Percentiles rank a stretch among this genome's conserved stretches.
Conservation (phyloP, 371 early-diverging fungal genomes). For the Haplosporangium sp. region DNA sequence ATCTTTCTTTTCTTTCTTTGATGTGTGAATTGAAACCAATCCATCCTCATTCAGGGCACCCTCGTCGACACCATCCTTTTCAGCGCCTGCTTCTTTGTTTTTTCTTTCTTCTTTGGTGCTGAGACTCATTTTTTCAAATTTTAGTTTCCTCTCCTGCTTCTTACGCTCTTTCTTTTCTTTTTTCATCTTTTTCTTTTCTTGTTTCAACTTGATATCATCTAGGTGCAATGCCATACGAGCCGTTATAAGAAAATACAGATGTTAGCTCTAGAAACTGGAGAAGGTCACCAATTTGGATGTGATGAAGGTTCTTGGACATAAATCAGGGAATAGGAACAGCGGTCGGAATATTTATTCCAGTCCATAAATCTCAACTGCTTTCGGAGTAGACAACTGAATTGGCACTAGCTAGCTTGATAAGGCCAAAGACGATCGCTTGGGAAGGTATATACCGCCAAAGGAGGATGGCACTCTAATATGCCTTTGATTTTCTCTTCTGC, state of each 20-base stretch:
- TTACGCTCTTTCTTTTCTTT: slow-evolving; percentile 53
- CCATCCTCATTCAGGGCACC: slow-evolving; percentile 18
- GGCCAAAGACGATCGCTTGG: neutral
- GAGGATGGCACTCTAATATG: neutral
- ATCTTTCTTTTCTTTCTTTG: slow-evolving; percentile 26
- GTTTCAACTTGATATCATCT: slow-evolving; percentile 44
- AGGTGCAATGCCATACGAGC: neutral
- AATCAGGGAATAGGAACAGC: neutral
- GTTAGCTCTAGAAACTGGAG: neutral
- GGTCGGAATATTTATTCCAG: neutral
- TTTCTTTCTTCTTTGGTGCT: slow-evolving; percentile 14
- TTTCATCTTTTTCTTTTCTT: slow-evolving; percentile 48
- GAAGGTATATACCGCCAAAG: neutral
- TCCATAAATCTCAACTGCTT: neutral
- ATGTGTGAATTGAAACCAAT: slow-evolving; percentile 35
- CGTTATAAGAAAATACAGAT: neutral
- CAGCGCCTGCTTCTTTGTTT: slow-evolving; percentile 1
- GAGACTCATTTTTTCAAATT: slow-evolving; percentile 23
- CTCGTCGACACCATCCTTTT: slow-evolving; percentile 4
- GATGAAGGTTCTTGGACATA: neutral
- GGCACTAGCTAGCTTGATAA: neutral
- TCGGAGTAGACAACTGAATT: neutral
- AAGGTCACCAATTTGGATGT: neutral
- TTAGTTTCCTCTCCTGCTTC: slow-evolving; percentile 40
- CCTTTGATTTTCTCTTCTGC: slow-evolving; percentile 12